Base-by-base conservation (phyloP, 345 rosid genomes). In the Adansonia digitata region DNA sequence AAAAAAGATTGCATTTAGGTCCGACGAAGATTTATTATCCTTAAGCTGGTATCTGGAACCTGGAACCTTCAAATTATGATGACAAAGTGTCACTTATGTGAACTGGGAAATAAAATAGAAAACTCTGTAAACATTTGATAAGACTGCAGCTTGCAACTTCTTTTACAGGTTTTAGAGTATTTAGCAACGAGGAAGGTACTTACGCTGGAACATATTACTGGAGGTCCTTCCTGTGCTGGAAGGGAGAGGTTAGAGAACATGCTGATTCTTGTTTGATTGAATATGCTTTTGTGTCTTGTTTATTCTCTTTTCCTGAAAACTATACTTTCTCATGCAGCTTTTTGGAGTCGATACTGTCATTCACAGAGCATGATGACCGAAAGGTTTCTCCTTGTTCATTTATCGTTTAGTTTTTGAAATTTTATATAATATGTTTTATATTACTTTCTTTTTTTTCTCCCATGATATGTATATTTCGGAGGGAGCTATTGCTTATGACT, bases 311-410 rank as follows among this genome's bases (percentile, higher is more conserved):
- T 63, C n/a, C 42, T n/a, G 46, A 63, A 62, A 63, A 63, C 17
- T 35, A 1, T 63, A 10, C 46, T n/a, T 77, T 71, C 82, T 79
- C 35, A 10, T 87, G 92, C 97, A 95, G 99, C 87, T 91, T 63
- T 37, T 14, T n/a, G 26, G 68, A 63, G 45, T 63, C 68, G 13
- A 90, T 95, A 51, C 84, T 95, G 79, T 91, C 94, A 45, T 87
- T 95, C 82, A 93, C 99, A 39, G 99, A 95, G 83, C 99, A 95
- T 77, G 89, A 86, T 65, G 98, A 95, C 83, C 90, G 86, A 81
- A 93, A 91, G 98, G 98, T 94, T 83, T 66, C 5, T 0, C 42
- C 12, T 53, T 37, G 34, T 46, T 26, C 69, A 74, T 46, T 51
- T n/a, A n/a, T n/a, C n/a, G 59, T 78, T 51, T 48, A 60, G 59